Evolutionary conservation across 148 eudicot species (phyloP), one percentile per base, ranked within the genome.

Genomic region (Cornus kousa): DNA sequence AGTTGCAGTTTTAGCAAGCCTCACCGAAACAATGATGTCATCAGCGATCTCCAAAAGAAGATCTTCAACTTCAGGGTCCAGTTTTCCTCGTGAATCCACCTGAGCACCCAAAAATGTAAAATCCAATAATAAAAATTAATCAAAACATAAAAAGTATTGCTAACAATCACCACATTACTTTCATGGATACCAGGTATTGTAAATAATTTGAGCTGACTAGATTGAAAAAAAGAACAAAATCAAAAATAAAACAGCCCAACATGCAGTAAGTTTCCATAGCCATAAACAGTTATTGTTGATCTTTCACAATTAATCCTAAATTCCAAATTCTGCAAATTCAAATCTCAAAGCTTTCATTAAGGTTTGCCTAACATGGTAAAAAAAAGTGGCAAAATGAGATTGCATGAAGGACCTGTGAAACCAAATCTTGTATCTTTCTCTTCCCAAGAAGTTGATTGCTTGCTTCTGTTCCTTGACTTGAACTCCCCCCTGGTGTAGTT

Each of bases 391-490:
- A 76, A 37, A 48, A 43, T 55, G 31, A 62, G 33, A 77, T 13
- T 16, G 22, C 67, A 64, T 40, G 28, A 81, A 46, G 78, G 28
- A 95, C 98, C 98, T 95, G 98, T 53, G 98, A 85, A 69, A 91
- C 97, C 87, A 95, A 75, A 88, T 93, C 98, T 73, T 91, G 97
- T 77, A 95, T 93, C 84, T 89, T 93, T 83, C 98, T 86, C 87
- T 95, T 95, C 80, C 98, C 96, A 77, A 91, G 93, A 28, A 93
- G 77, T 85, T 93, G 98, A 82, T 95, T 95, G 83, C 89, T 93
- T 60, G 97, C 93, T 85, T 91, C 98, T 31, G 97, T 91, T 83
- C 98, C 97, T 78, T 89, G 98, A 83, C 97, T 95, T 24, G 97
- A 95, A 82, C 98, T 93, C 9, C 98, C 97, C 43, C 97, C 98